phyloP scores from a whole-genome alignment of 176 grass and related monocot genomes.

The Ampelocalamus luodianensis region DNA sequence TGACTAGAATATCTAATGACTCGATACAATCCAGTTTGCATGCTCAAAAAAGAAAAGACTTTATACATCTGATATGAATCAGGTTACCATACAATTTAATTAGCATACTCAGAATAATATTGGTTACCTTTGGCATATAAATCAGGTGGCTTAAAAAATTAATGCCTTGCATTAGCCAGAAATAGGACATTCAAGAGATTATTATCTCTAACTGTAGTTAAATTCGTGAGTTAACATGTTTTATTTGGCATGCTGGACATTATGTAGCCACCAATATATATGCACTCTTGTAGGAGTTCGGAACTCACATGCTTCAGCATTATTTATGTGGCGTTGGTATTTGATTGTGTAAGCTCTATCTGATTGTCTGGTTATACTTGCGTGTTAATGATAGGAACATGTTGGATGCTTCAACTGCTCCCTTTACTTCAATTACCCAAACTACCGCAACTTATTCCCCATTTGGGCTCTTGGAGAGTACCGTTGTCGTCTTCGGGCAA shows the following conservation, averaged over 20 bases:
- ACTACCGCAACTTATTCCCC: slow-evolving; percentile 58
- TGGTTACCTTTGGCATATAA: too few relatives aligned
- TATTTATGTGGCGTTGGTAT: too few relatives aligned
- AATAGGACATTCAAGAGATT: too few relatives aligned
- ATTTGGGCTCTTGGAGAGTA: slow-evolving; percentile 60
- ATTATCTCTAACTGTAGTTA: too few relatives aligned
- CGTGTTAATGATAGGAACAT: slow-evolving; percentile 45
- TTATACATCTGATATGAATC: neutral
- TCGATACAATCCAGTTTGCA: neutral
- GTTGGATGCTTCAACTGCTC: slow-evolving; percentile 51
- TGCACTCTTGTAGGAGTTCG: too few relatives aligned
- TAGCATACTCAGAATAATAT: too few relatives aligned
- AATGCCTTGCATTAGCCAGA: too few relatives aligned
- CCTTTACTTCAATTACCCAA: slow-evolving; percentile 57
- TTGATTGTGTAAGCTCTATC: neutral
- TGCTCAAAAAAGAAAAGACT: neutral
- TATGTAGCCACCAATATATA: too few relatives aligned
- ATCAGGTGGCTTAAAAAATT: too few relatives aligned
- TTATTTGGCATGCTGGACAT: too few relatives aligned
- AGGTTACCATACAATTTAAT: neutral
- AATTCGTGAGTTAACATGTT: too few relatives aligned
- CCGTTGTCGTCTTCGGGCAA: slow-evolving; percentile 9
- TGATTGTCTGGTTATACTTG: neutral
- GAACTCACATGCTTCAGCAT: too few relatives aligned
- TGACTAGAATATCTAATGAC: neutral